Evolutionary conservation across 2,329 filamentous ascomycete species (phyloP).

Genomic region (Cladosporium sp.): DNA sequence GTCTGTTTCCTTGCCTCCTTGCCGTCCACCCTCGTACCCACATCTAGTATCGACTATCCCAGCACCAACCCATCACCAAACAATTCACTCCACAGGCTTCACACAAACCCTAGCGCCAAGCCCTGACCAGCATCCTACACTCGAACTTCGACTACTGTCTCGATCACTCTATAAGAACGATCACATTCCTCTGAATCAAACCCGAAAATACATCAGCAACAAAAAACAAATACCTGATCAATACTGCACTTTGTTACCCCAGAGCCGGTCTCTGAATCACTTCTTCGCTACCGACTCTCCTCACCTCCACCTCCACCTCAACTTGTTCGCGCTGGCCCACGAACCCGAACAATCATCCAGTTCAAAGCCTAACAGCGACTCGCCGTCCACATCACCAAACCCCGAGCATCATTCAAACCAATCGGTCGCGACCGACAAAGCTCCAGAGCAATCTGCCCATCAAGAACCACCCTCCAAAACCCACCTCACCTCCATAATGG

Average conservation of each 20-base stretch:
- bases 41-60: constrained; percentile 11
- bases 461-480: not conserved
- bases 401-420: not conserved
- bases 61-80: constrained; percentile 1
- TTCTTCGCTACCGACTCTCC: not conserved
- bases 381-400: not conserved
- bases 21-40: constrained; percentile 4
- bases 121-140: constrained; percentile 6
- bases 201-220: not conserved
- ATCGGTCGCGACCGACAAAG: not conserved
- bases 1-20: not conserved
- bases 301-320: not conserved
- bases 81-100: constrained; percentile 8
- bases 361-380: not conserved
- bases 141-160: constrained; percentile 2
- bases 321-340: constrained; percentile 1
- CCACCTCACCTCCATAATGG: constrained; percentile 1
- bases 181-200: not conserved
- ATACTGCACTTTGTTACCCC: not conserved
- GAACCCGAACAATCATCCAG: not conserved
- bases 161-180: constrained; percentile 3
- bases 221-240: not conserved
- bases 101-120: constrained; percentile 12
- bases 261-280: constrained; percentile 1
- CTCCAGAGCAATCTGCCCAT: not conserved